phyloP scores from a whole-genome alignment of 2,329 filamentous ascomycete genomes.

The Paracoccidioides brasiliensis region DNA sequence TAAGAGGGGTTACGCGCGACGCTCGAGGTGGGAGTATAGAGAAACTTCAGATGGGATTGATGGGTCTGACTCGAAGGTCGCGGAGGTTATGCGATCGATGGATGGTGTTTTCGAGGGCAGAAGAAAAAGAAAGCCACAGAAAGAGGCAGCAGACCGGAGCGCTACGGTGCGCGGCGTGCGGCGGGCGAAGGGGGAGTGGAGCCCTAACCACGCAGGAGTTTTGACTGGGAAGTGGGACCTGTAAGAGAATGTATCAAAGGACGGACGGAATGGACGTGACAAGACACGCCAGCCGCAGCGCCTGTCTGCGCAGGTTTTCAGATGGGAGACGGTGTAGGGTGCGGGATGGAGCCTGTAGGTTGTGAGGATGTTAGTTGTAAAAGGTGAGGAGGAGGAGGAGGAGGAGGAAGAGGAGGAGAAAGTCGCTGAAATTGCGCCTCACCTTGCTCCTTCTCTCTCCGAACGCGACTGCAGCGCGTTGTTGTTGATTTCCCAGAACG shows the following conservation, averaged over 20 bases:
- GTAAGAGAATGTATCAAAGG: background rate
- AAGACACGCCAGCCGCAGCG: background rate
- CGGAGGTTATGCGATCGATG: background rate
- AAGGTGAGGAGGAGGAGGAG: background rate
- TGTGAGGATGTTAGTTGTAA: no score
- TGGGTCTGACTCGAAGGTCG: background rate
- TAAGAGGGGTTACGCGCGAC: background rate
- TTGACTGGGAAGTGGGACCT: background rate
- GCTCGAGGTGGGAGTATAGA: background rate
- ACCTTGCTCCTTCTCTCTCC: background rate
- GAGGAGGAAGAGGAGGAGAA: no score
- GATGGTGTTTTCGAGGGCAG: background rate
- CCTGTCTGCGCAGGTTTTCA: no score
- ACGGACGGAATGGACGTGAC: background rate
- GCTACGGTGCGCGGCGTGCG: background rate
- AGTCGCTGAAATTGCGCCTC: no score
- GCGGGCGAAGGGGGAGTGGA: background rate
- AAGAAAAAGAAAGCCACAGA: background rate
- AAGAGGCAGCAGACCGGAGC: background rate
- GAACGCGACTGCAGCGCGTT: background rate
- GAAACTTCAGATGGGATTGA: background rate
- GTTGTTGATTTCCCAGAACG: constrained; percentile 5
- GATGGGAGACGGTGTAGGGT: no score
- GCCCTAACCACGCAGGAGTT: background rate
- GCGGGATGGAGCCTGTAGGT: no score